A percentile compares a stretch with the other conserved stretches of the same genome.
These are phyloP conservation scores for Colletotrichum sp. DNA, from an alignment of 2,329 filamentous ascomycete species.

Conservation along the genomic window DNA sequence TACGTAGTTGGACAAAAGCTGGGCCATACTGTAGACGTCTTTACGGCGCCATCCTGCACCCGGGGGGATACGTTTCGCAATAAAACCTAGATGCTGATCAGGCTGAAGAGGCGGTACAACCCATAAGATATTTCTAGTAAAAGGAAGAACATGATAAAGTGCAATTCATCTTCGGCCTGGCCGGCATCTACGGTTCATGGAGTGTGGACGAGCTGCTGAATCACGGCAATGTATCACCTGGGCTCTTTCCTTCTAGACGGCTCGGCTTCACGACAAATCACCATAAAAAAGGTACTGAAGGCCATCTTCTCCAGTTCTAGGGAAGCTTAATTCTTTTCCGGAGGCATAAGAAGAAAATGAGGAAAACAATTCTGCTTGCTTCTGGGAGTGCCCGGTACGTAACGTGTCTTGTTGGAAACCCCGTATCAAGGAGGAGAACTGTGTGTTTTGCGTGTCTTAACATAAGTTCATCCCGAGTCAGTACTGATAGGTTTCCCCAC, in stretches of 20 bases:
- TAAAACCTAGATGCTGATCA: neutral
- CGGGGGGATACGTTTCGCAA: neutral
- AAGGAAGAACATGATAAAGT: neutral
- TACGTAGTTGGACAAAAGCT: neutral
- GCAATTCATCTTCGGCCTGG: neutral
- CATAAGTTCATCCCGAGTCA: neutral
- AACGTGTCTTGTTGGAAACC: neutral
- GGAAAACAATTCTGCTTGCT: neutral
- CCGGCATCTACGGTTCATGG: no score
- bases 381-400: neutral
- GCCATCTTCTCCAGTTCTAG: neutral
- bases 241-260: fast-evolving
- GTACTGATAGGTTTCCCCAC: neutral
- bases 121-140: neutral
- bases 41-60: neutral
- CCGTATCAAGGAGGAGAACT: neutral
- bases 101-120: fast-evolving
- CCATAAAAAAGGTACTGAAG: neutral
- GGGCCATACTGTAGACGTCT: neutral
- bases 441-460: neutral
- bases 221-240: neutral
- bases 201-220: neutral
- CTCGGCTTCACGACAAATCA: neutral
- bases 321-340: fast-evolving
- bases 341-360: neutral